These are phyloP conservation scores for Buddleja alternifolia DNA, from an alignment of 257 asterid species.

Conservation along the genomic window DNA sequence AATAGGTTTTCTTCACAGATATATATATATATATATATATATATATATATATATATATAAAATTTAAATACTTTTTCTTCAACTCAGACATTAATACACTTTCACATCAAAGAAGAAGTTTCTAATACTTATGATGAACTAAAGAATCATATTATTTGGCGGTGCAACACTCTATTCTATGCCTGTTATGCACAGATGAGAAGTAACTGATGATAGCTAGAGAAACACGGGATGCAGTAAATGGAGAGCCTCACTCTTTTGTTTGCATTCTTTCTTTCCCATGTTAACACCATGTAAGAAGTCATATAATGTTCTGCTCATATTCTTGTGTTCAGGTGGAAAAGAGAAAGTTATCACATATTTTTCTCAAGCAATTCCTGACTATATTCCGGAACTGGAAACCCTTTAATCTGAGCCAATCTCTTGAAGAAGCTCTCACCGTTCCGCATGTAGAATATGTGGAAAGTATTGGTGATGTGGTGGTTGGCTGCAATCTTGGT, in stretches of 20 bases:
- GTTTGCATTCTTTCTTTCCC: conserved; percentile 30
- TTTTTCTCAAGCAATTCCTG: conserved; percentile 86
- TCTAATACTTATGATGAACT: conserved; percentile 21
- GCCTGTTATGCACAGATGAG: not conserved
- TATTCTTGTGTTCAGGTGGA: conserved; percentile 61
- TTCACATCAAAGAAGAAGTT: not conserved
- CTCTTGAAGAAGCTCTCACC: conserved; percentile 48
- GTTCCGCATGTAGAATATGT: conserved; percentile 38
- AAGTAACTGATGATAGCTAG: conserved; percentile 19
- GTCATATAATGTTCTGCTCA: conserved; percentile 26
- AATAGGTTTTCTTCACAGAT: no score
- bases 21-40: no score
- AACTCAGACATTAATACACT: not conserved
- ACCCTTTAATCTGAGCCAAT: conserved; percentile 59
- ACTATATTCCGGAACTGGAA: conserved; percentile 70
- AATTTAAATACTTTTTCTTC: no score
- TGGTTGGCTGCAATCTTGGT: conserved; percentile 86
- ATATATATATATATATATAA: no score
- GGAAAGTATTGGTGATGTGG: conserved; percentile 52
- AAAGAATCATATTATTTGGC: conserved; percentile 4
- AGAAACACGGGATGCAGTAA: conserved; percentile 27
- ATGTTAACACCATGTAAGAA: conserved; percentile 16
- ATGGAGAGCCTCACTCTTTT: conserved; percentile 18
- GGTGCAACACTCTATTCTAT: conserved; percentile 9
- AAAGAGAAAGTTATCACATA: conserved; percentile 61